Conservation (phyloP, 306 rosid genomes). For the Betula pendula region DNA sequence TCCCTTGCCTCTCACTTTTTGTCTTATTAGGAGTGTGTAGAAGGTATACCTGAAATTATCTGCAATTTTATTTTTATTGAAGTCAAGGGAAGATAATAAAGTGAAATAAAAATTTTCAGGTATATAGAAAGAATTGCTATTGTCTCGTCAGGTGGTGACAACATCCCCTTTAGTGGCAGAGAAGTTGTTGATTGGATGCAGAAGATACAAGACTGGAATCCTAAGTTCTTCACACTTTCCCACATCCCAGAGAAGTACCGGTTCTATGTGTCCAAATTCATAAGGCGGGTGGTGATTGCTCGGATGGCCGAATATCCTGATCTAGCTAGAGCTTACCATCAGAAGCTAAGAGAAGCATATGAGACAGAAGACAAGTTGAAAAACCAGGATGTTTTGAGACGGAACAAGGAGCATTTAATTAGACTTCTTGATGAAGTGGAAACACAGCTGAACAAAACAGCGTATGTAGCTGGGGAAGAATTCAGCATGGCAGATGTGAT, state of each 20-base stretch:
- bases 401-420: conserved; percentile 59
- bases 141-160: conserved; percentile 61
- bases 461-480: conserved; percentile 69
- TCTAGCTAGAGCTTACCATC: conserved; percentile 80
- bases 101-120: conserved; percentile 47
- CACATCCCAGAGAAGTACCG: conserved; percentile 75
- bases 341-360: conserved; percentile 74
- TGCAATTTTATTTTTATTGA: neutral
- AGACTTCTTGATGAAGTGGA: conserved; percentile 76
- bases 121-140: conserved; percentile 86
- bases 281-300: conserved; percentile 72
- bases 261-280: conserved; percentile 62
- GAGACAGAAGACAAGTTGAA: conserved; percentile 79
- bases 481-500: conserved; percentile 86
- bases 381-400: conserved; percentile 47
- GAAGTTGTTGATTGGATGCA: conserved; percentile 91
- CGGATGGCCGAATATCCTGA: conserved; percentile 90
- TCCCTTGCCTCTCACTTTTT: neutral
- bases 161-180: conserved; percentile 38
- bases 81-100: conserved; percentile 7
- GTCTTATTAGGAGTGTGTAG: neutral
- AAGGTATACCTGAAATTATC: conserved; percentile 11
- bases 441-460: conserved; percentile 54
- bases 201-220: conserved; percentile 86
- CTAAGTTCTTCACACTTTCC: conserved; percentile 66